These are phyloP conservation scores for Pseudomassariella vexata DNA, from an alignment of 2,329 filamentous ascomycete species.

Conservation along the genomic window DNA sequence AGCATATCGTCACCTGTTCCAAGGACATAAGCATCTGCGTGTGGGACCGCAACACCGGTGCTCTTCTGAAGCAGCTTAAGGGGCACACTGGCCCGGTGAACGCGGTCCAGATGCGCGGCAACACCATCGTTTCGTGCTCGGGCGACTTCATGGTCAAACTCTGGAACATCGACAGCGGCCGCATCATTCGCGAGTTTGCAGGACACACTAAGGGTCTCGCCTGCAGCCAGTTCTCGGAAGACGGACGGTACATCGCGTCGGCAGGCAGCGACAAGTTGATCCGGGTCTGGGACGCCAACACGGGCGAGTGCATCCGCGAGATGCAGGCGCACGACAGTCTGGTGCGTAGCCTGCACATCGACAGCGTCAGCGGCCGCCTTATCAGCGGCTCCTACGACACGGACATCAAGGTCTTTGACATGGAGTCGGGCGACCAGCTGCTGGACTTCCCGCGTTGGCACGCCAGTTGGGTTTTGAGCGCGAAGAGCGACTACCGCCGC, in stretches of 20 bases:
- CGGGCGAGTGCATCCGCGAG: slow-evolving; percentile 74
- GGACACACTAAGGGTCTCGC: slow-evolving; percentile 91
- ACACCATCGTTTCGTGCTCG: slow-evolving; percentile 87
- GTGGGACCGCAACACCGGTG: slow-evolving; percentile 80
- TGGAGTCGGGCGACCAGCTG: slow-evolving; percentile 70
- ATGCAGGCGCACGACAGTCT: slow-evolving; percentile 80
- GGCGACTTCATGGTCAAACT: slow-evolving; percentile 91
- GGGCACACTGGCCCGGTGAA: slow-evolving; percentile 93
- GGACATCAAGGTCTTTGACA: slow-evolving; percentile 91
- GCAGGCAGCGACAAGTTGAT: slow-evolving; percentile 95
- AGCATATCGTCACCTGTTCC: slow-evolving; percentile 92
- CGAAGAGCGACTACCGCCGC: slow-evolving; percentile 90
- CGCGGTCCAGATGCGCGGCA: slow-evolving; percentile 88
- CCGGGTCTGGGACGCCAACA: slow-evolving; percentile 92
- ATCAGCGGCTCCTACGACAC: slow-evolving; percentile 93
- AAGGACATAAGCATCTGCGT: slow-evolving; percentile 93
- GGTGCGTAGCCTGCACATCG: slow-evolving; percentile 85
- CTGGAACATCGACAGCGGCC: slow-evolving; percentile 88
- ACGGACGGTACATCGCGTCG: slow-evolving; percentile 87
- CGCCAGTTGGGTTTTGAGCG: slow-evolving; percentile 90
- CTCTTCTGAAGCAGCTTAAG: slow-evolving; percentile 68
- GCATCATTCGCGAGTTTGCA: slow-evolving; percentile 82
- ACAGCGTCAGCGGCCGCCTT: slow-evolving; percentile 78
- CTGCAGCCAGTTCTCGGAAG: slow-evolving; percentile 92
- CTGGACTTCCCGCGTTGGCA: slow-evolving; percentile 93